These are phyloP conservation scores for Apophysomyces variabilis DNA, from an alignment of 371 early-diverging fungal genomes.

Conservation along the genomic window DNA sequence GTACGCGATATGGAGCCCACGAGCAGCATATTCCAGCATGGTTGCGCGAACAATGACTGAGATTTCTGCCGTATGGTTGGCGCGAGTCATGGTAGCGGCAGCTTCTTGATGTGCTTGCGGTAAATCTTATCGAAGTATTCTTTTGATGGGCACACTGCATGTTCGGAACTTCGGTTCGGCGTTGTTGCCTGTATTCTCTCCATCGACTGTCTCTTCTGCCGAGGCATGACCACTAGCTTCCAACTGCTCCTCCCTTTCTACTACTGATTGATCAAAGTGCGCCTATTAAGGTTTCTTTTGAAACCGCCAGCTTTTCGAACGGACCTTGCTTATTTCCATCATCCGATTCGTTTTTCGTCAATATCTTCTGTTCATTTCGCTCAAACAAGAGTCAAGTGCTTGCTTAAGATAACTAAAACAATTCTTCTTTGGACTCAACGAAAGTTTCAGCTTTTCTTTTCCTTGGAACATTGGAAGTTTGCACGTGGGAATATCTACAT, in stretches of 20 bases:
- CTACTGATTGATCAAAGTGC: not conserved
- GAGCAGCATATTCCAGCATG: not conserved
- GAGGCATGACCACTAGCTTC: not conserved
- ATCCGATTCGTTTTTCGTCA: too few relatives aligned
- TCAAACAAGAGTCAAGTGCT: too few relatives aligned
- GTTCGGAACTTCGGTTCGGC: not conserved
- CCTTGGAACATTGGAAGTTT: too few relatives aligned
- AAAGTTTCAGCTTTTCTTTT: too few relatives aligned
- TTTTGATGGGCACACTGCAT: not conserved
- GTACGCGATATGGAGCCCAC: not conserved
- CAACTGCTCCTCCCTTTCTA: not conserved
- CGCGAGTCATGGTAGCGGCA: not conserved
- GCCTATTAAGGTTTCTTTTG: too few relatives aligned
- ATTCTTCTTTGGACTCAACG: too few relatives aligned
- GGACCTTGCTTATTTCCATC: too few relatives aligned
- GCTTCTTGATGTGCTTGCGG: not conserved
- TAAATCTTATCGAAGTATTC: not conserved
- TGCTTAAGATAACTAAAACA: too few relatives aligned
- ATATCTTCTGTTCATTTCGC: too few relatives aligned
- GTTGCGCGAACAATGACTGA: not conserved
- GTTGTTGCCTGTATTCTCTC: not conserved
- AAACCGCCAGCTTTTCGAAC: too few relatives aligned
- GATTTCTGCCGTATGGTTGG: not conserved
- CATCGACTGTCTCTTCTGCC: not conserved
- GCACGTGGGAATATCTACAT: too few relatives aligned